Conservation (phyloP, 176 grass and related monocot species). For the Oryza glaberrima region DNA sequence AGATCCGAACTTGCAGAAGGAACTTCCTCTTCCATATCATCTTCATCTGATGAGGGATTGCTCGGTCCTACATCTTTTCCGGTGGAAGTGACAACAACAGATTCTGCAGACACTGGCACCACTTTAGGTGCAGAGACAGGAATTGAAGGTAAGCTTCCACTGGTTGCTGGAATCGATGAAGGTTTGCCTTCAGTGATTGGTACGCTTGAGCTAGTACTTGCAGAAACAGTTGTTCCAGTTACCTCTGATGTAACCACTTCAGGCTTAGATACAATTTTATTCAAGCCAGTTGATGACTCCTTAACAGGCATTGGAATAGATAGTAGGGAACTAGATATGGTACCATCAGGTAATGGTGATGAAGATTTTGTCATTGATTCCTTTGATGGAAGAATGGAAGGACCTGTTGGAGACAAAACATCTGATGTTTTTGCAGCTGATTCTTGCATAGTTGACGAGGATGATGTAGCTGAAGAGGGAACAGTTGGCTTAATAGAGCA, state of each 20-base stretch:
- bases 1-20: conserved; percentile 57
- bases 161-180: conserved; percentile 37
- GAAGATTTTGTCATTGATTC: conserved; percentile 44
- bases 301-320: conserved; percentile 45
- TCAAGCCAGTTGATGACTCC: conserved; percentile 39
- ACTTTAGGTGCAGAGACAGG: conserved; percentile 44
- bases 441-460: conserved; percentile 30
- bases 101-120: conserved; percentile 35
- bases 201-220: conserved; percentile 33
- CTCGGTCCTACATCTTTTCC: conserved; percentile 52
- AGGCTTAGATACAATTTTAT: conserved; percentile 46
- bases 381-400: conserved; percentile 29
- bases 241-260: conserved; percentile 49
- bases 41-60: conserved; percentile 67
- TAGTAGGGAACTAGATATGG: conserved; percentile 39
- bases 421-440: conserved; percentile 38
- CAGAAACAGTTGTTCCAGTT: conserved; percentile 44
- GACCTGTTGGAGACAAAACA: conserved; percentile 36
- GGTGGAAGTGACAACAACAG: conserved; percentile 37
- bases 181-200: conserved; percentile 46
- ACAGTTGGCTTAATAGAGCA: conserved; percentile 22
- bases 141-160: conserved; percentile 45
- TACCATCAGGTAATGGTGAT: conserved; percentile 32
- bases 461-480: conserved; percentile 36
- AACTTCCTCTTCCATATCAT: conserved; percentile 96